Base-by-base conservation (phyloP, 1,139 yeast genomes). In the Geotrichum candidum region DNA sequence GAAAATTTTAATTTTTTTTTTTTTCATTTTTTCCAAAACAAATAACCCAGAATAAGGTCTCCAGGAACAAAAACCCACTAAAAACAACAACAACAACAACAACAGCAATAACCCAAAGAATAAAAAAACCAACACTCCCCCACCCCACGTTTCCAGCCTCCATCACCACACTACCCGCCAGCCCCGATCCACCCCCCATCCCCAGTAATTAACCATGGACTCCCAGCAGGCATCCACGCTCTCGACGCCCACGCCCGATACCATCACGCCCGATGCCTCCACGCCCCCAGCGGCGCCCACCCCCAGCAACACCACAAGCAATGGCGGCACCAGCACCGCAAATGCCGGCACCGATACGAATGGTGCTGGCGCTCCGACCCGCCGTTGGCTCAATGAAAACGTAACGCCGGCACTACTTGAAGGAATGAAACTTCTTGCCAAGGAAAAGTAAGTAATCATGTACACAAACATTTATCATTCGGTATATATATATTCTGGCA, bases 331-430 rank as follows among this genome's bases (percentile, higher is more conserved):
- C 58, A 55, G 48, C 18, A 18, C 18, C 18, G 18, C 18, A 18
- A 18, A 18, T 23, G 35, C 51, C n/a, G 55, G 33, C 6, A 35
- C 51, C 23, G 51, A 31, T 25, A 57, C 59, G 18, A 58, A 59
- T 9, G 59, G 54, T 27, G 95, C 94, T 18, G 97, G 97, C 0
- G 88, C 96, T 0, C 85, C 90, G 0, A 80, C 90, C 2, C 82
- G 98, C 67, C 84, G 81, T 68, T 92, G 91, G 80, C 78, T 92
- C 64, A 90, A 91, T 71, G 78, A 83, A 65, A 80, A 87, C 63
- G 80, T 92, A 52, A 88, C 96, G 0, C 83, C 82, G 23, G 82
- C 83, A 31, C 73, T 92, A 51, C 75, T 90, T 29, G 84, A 82
- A 46, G 96, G 96, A 0, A 80, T 92, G 78, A 79, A 87, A 65